A percentile compares a stretch with the other conserved stretches of the same genome.
These are phyloP conservation scores for Melaleuca alternifolia DNA, from an alignment of 345 rosid genomes.

Conservation along the genomic window DNA sequence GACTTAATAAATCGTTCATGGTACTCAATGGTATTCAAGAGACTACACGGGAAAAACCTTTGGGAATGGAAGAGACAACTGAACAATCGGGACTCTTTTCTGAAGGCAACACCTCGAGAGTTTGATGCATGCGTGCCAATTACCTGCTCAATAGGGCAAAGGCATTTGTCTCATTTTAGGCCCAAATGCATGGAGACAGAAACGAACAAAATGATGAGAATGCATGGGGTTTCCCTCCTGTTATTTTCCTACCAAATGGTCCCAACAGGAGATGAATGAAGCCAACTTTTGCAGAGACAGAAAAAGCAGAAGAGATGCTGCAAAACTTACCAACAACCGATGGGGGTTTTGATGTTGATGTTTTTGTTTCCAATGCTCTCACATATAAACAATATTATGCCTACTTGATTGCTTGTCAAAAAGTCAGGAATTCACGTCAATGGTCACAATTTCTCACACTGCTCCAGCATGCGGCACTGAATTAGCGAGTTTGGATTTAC, in stretches of 20 bases:
- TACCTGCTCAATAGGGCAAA: neutral
- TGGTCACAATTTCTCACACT: neutral
- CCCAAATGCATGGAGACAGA: neutral
- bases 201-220: neutral
- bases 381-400: neutral
- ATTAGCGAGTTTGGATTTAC: neutral
- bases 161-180: neutral
- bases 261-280: neutral
- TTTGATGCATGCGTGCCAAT: neutral
- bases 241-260: neutral
- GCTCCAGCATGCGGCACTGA: neutral
- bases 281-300: neutral
- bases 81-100: neutral
- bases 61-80: neutral
- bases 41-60: neutral
- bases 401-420: neutral
- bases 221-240: neutral
- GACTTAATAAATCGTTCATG: neutral
- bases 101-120: neutral
- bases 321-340: neutral
- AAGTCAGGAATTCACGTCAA: neutral
- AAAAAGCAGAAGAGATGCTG: neutral
- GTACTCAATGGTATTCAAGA: neutral
- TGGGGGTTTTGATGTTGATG: neutral
- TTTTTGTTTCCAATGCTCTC: neutral